Base-by-base conservation (phyloP, 2,329 filamentous ascomycete genomes). In the Monosporascus sp. region DNA sequence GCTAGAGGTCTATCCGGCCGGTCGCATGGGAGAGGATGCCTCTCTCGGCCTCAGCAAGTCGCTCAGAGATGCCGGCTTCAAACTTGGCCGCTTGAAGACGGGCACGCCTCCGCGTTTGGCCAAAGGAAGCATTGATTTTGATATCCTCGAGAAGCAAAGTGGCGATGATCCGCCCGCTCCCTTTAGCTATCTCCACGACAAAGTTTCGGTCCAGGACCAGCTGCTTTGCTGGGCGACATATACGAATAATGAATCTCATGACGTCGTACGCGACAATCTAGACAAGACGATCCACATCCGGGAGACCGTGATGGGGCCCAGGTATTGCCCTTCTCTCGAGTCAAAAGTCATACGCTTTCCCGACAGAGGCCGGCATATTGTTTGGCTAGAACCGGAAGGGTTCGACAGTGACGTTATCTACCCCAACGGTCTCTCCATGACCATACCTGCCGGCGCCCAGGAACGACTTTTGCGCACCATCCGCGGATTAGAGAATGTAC, bases 371-470 rank as follows among this genome's bases (percentile, higher is more conserved):
- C 80, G 79, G 6, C 94, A 99, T 64, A 89, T 96, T 59, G 87
- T 99, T 52, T 99, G 94, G 94, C 83, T 99, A 16, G 94, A 99
- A 69, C 94, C 93, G 0, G 94, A 99, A 76, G 94, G 94, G 2
- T 95, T 97, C 64, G 82, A 92, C 58, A 95, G 84, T 66, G 84
- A 95, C 60, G 79, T 96, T 45, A 86, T 99, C 52, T 99, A 99
- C 66, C 94, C 94, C 0, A 99, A 99, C 65, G 94, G 94, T 1
- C 86, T 99, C 40, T 96, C 91, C 27, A 97, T 97, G 91, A 99
- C 94, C 0, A 86, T 99, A 3, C 94, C 94, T 0, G 86, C 85
- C 0, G 90, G 93, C 53, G 91, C 89, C 0, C 94, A 99, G 69
- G 86, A 89, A 63, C 81, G 86, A 50, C 84, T 95, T 66, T 77